Conservation (phyloP, 148 eudicot species). For the Rhododendron ovatum region DNA sequence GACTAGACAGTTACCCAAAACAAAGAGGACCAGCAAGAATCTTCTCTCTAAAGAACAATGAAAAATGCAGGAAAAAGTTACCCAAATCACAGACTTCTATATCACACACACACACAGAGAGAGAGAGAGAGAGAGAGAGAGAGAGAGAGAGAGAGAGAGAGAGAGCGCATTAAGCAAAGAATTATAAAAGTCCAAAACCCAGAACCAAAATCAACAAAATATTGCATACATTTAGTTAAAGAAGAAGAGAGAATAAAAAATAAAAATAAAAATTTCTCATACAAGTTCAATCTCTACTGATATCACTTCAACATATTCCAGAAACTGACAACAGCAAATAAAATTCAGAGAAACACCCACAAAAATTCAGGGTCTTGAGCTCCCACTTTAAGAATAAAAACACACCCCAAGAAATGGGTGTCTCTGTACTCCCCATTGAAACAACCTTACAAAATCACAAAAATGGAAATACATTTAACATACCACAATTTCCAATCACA, state of each 20-base stretch:
- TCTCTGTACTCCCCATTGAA: conserved; percentile 12
- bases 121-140: neutral
- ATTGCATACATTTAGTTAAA: neutral
- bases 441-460: conserved; percentile 7
- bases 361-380: conserved; percentile 4
- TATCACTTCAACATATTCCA: neutral
- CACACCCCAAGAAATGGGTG: neutral
- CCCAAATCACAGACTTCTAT: neutral
- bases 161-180: neutral
- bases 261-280: neutral
- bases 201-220: neutral
- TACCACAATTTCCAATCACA: neutral
- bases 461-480: neutral
- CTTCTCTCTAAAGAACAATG: neutral
- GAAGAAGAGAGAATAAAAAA: neutral
- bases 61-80: neutral
- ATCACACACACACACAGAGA: neutral
- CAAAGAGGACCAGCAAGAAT: neutral
- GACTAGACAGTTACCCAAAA: neutral
- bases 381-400: neutral
- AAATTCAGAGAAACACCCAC: neutral
- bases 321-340: neutral
- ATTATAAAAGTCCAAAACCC: neutral
- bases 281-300: neutral
- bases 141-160: neutral